Evolutionary conservation across 2,329 filamentous ascomycete genomes (phyloP), one percentile per base, ranked within the genome.

Genomic region (Apiospora phragmitis): DNA sequence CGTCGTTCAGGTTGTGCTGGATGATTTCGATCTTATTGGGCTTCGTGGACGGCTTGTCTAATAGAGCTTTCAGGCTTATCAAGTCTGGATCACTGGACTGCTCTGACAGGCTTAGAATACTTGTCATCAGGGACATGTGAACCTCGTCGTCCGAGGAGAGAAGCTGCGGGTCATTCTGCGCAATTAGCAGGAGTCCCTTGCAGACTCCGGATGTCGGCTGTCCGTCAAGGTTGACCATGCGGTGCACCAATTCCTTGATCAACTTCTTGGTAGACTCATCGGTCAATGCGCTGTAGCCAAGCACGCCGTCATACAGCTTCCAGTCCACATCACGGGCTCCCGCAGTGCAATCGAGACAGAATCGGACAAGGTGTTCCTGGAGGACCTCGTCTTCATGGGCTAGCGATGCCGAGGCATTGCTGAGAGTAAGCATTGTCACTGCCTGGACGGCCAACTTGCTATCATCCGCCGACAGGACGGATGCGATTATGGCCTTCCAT

Each of bases 21-120:
- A 91, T 84, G 8, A 91, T 86, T 8, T 80, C 81, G 32, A 87
- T 75, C 21, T 87, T 78, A 3, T 86, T 85, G 1, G 84, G 79
- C 14, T 82, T 82, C 18, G 81, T 82, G 0, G 79, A 78, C 21
- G 84, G 81, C 8, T 78, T 80, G 41, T 88, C 85, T 18, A 91
- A 75, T 1, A 87, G 77, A 0, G 81, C 77, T 16, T 83, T 85
- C 29, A 91, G 76, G 0, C 78, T 76, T 1, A 78, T 76, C 2
- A 85, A 82, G 69, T 84, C 85, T 2, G 82, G 76, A 0, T 74
- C 67, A 68, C 85, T 82, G 3, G 82, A 78, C 0, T 86, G 79
- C 73, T 91, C 89, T 4, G 85, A 87, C 8, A 91, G 76, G 18
- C 85, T 82, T 0, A 92, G 77, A 0, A 92, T 77, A 24, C 84